A percentile compares a stretch with the other conserved stretches of the same genome.
Conservation (phyloP, 2,329 filamentous ascomycete genomes). For the Calonectria crousiana region DNA sequence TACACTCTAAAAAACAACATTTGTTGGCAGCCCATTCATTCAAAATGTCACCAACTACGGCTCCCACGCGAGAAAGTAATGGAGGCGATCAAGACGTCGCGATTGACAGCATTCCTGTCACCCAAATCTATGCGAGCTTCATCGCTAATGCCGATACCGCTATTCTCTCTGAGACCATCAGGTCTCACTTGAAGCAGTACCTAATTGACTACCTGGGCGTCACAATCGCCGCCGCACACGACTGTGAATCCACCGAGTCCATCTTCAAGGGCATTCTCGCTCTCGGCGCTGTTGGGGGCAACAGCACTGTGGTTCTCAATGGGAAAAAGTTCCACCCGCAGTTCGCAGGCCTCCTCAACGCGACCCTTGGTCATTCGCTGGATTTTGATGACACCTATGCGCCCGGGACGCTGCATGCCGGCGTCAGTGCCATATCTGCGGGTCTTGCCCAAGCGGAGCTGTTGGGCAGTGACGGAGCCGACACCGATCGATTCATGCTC, state of each 20-base stretch:
- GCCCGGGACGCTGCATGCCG: constrained; percentile 6
- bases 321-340: constrained; percentile 8
- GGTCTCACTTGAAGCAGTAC: not conserved
- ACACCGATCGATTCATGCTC: not conserved
- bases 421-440: not conserved
- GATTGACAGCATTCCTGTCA: not conserved
- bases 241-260: not conserved
- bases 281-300: not conserved
- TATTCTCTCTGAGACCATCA: not conserved
- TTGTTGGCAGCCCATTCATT: not conserved
- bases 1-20: not conserved
- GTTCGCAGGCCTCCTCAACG: constrained; percentile 19
- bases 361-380: constrained; percentile 9
- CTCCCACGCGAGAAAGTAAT: not conserved
- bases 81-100: not conserved
- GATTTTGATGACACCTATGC: constrained; percentile 19
- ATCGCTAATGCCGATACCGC: not conserved
- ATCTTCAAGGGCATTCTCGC: not conserved
- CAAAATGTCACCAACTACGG: not conserved
- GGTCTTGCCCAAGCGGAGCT: constrained; percentile 9
- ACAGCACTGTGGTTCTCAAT: not conserved
- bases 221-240: not conserved
- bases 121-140: not conserved
- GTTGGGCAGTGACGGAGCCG: not conserved
- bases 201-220: not conserved